Base-by-base conservation (phyloP, 805 yeast species). In the Candida yuanshanica region DNA sequence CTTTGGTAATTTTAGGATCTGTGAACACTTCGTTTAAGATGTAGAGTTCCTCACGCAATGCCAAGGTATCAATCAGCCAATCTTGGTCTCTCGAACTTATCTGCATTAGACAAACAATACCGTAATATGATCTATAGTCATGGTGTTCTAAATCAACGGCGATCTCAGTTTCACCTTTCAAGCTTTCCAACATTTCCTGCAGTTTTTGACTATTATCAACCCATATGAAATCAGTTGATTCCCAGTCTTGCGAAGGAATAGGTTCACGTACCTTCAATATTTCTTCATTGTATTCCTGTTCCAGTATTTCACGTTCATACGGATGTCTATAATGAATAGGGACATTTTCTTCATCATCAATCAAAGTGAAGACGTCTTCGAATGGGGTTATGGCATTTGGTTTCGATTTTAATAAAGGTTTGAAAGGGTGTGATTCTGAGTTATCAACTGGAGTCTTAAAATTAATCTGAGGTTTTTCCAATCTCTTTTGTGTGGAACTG, bases 71-170 rank as follows among this genome's bases (percentile, higher is more conserved):
- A 5, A 93, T 70, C 9, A 93, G 65, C 78, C 83, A 93, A 64
- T 93, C 99, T 43, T 75, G 71, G n/a, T 77, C 75, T 42, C 91
- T 64, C 17, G 83, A 79, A 40, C 95, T 83, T 14, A 93, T 82
- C 64, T 93, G 99, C 95, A 93, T 88, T 35, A 93, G 66, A 60
- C 90, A 89, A 2, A 89, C 93, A 33, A 93, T 66, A 33, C 99
- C 99, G 53, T 83, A 81, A 53, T 87, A 93, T 0, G 96, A 72
- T 60, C 97, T 74, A 59, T 75, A 83, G 56, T 90, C 97, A 58
- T 93, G 99, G 62, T 93, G 99, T 58, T 93, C 99, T 46, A 93
- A 74, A 70, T 93, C 99, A 13, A 93, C 83, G 2, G 98, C 99
- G 31, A 93, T 75, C 42, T 78, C 95, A 2, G 68, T 63, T 42